A percentile compares a stretch with the other conserved stretches of the same genome.
Evolutionary conservation across 768 basidiomycete species (phyloP).

Genomic region (Psilocybe sp.): DNA sequence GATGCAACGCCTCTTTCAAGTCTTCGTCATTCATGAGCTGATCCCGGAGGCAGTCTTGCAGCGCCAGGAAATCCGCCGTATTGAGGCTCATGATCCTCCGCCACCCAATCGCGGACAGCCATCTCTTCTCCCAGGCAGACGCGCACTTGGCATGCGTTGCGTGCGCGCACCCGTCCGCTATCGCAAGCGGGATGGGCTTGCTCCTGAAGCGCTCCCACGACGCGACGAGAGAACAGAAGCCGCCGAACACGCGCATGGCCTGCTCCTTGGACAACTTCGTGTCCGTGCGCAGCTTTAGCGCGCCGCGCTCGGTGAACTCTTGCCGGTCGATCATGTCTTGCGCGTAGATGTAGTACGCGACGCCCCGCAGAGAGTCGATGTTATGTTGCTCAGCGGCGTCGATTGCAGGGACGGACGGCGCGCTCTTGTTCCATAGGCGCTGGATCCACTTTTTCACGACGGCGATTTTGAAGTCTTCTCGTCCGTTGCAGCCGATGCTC

Average conservation of each 20-base stretch:
- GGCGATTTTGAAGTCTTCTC: constrained; percentile 16
- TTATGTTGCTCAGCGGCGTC: constrained; percentile 30
- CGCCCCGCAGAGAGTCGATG: constrained; percentile 28
- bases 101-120: constrained; percentile 30
- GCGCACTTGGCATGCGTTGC: constrained; percentile 26
- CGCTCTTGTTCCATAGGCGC: constrained; percentile 25
- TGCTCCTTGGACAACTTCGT: constrained; percentile 34
- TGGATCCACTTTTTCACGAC: constrained; percentile 27
- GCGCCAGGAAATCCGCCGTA: constrained; percentile 29
- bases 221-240: constrained; percentile 32
- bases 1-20: constrained; percentile 20
- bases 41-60: constrained; percentile 30
- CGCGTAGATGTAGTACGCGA: constrained; percentile 36
- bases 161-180: constrained; percentile 15
- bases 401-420: constrained; percentile 37
- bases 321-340: constrained; percentile 32
- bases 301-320: constrained; percentile 21
- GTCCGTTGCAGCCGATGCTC: constrained; percentile 22
- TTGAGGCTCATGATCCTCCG: constrained; percentile 26
- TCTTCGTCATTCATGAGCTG: constrained; percentile 31
- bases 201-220: constrained; percentile 33
- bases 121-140: constrained; percentile 29
- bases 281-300: constrained; percentile 31
- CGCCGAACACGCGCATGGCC: constrained; percentile 31
- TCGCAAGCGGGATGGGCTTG: constrained; percentile 23